Percentiles rank a stretch among this genome's conserved stretches.
Conservation (phyloP, 2,329 filamentous ascomycete genomes). For the Aspergillus cejpii region DNA sequence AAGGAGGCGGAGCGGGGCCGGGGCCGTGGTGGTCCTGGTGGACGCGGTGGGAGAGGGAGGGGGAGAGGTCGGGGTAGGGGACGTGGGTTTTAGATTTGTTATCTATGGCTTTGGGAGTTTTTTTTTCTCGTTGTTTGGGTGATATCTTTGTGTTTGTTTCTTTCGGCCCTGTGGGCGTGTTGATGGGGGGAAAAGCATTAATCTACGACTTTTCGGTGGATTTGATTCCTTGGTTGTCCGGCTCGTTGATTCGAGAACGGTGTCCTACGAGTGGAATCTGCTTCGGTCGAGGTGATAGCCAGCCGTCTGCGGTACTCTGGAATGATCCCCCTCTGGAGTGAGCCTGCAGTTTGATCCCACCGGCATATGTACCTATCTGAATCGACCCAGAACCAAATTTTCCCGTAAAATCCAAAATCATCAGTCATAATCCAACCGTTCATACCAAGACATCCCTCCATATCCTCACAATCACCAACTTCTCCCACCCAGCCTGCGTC, state of each 20-base stretch:
- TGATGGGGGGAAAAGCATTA: neutral
- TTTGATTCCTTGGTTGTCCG: neutral
- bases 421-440: neutral
- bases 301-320: neutral
- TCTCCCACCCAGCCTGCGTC: slow-evolving; percentile 89
- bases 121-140: slow-evolving; percentile 16
- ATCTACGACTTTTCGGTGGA: neutral
- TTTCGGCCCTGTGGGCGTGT: slow-evolving; percentile 21
- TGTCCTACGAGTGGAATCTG: no score
- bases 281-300: no score
- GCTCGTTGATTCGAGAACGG: no score
- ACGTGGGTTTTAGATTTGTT: slow-evolving; percentile 33
- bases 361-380: neutral
- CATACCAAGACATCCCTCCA: slow-evolving; percentile 49
- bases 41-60: slow-evolving; percentile 46
- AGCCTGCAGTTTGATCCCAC: no score
- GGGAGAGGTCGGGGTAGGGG: slow-evolving; percentile 52
- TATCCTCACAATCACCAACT: slow-evolving; percentile 78
- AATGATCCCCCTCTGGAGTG: neutral
- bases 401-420: neutral
- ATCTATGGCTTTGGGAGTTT: slow-evolving; percentile 17
- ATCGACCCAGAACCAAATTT: no score
- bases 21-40: slow-evolving; percentile 43
- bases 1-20: slow-evolving; percentile 65
- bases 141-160: slow-evolving; percentile 7